Percentiles rank a stretch among this genome's conserved stretches.
These are phyloP conservation scores for Colletotrichum camelliae DNA, from an alignment of 2,329 filamentous ascomycete species.

Conservation along the genomic window DNA sequence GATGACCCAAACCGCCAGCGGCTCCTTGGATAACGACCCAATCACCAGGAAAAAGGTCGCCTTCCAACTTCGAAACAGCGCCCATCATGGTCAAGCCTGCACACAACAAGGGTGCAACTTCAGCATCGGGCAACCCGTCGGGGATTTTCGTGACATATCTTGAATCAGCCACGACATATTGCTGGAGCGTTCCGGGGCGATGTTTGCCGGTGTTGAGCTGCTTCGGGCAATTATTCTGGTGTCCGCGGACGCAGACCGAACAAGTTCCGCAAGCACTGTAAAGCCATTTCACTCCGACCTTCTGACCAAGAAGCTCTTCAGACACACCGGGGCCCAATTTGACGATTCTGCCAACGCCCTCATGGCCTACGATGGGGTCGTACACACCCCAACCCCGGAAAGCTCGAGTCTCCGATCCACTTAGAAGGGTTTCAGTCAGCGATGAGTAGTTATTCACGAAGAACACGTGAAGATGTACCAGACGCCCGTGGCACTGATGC, in stretches of 20 bases:
- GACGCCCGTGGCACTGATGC: not conserved
- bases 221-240: slow-evolving; percentile 43
- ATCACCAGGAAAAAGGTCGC: slow-evolving; percentile 13
- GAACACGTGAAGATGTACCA: not conserved
- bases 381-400: slow-evolving; percentile 33
- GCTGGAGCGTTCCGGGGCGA: slow-evolving; percentile 36
- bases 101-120: slow-evolving; percentile 34
- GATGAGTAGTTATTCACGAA: rapidly evolving
- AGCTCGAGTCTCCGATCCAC: slow-evolving; percentile 35
- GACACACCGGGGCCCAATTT: slow-evolving; percentile 33
- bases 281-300: slow-evolving; percentile 51
- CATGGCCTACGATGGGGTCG: slow-evolving; percentile 31
- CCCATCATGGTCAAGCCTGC: slow-evolving; percentile 38
- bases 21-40: slow-evolving; percentile 37
- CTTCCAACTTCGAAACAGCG: slow-evolving; percentile 24
- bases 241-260: slow-evolving; percentile 36
- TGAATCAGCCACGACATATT: slow-evolving; percentile 33
- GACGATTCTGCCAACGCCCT: slow-evolving; percentile 34
- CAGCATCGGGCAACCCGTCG: slow-evolving; percentile 16
- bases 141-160: slow-evolving; percentile 33
- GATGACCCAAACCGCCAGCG: slow-evolving; percentile 36
- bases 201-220: slow-evolving; percentile 46
- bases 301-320: slow-evolving; percentile 30
- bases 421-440: not conserved
- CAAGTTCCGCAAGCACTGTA: slow-evolving; percentile 46